Conservation (phyloP, 2,329 filamentous ascomycete species). For the Chrysosporium queenslandicum region DNA sequence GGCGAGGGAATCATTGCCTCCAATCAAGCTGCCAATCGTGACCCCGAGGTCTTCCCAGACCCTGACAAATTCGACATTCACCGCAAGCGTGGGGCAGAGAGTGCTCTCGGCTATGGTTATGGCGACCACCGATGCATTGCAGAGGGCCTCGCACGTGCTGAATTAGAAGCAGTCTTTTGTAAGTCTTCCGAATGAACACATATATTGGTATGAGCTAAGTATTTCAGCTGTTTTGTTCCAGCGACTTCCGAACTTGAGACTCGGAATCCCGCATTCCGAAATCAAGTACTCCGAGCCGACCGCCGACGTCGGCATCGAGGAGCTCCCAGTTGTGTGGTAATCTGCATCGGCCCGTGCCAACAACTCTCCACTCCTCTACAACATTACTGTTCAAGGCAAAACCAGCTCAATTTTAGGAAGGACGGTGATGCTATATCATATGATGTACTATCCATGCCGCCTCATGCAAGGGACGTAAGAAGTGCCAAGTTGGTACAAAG, state of each 20-base stretch:
- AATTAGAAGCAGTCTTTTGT: slow-evolving; percentile 40
- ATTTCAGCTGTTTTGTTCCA: slow-evolving; percentile 31
- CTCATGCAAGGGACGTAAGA: no score
- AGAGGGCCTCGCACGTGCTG: slow-evolving; percentile 36
- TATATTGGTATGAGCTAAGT: background rate
- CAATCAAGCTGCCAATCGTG: slow-evolving; percentile 41
- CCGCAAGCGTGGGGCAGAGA: slow-evolving; percentile 27
- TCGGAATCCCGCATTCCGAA: slow-evolving; percentile 34
- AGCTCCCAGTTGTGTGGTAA: slow-evolving; percentile 29
- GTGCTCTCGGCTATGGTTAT: slow-evolving; percentile 40
- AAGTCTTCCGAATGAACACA: slow-evolving; percentile 17
- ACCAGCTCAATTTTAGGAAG: background rate
- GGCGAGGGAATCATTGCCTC: slow-evolving; percentile 42
- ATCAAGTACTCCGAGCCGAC: slow-evolving; percentile 33
- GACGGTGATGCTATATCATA: no score
- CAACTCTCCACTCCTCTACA: no score
- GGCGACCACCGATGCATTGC: slow-evolving; percentile 41
- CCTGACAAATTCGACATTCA: slow-evolving; percentile 40
- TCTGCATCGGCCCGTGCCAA: background rate
- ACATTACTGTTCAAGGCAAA: background rate
- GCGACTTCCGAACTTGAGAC: slow-evolving; percentile 33
- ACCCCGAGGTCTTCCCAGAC: slow-evolving; percentile 37
- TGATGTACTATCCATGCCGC: no score
- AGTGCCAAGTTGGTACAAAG: no score
- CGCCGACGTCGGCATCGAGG: slow-evolving; percentile 36